Conservation (phyloP, 1,139 yeast genomes). For the Pichiaceae sp. region DNA sequence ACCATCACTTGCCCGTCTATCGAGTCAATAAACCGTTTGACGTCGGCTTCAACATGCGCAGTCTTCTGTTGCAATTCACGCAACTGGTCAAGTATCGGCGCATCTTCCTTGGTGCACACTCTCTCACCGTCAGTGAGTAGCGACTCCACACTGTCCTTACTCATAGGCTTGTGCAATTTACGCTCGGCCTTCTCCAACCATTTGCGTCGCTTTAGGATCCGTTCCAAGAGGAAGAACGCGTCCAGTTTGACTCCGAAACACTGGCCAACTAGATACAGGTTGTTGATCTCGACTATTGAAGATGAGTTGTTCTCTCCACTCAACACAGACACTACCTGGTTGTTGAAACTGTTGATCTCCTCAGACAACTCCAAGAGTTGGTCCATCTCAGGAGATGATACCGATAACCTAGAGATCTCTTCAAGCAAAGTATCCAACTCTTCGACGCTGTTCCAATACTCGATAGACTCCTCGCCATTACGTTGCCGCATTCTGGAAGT, state of each 20-base stretch:
- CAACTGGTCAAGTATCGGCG: slow-evolving; percentile 3
- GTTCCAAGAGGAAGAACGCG: slow-evolving; percentile 39
- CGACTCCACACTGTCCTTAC: slow-evolving; percentile 27
- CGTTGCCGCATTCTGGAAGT: slow-evolving; percentile 1
- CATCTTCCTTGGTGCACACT: slow-evolving; percentile 23
- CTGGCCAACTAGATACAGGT: slow-evolving; percentile 41
- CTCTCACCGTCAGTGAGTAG: slow-evolving; percentile 36
- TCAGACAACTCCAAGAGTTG: slow-evolving; percentile 45
- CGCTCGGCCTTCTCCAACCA: slow-evolving; percentile 33
- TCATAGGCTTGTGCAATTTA: slow-evolving; percentile 2
- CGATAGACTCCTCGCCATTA: neutral
- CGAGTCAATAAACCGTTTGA: slow-evolving; percentile 1
- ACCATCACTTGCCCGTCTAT: neutral
- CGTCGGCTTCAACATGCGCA: slow-evolving; percentile 1
- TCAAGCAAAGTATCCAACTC: slow-evolving; percentile 32
- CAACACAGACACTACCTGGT: slow-evolving; percentile 27
- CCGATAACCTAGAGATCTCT: slow-evolving; percentile 40
- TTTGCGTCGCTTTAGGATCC: slow-evolving; percentile 37
- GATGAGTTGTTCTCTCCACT: neutral
- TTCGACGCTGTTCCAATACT: slow-evolving; percentile 9
- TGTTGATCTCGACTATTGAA: slow-evolving; percentile 31
- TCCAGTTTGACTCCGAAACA: slow-evolving; percentile 52
- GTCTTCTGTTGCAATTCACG: slow-evolving; percentile 2
- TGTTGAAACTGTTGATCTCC: slow-evolving; percentile 48
- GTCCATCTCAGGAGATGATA: slow-evolving; percentile 52